Base-by-base conservation (phyloP, 305 asterid species). In the Andrographis paniculata region DNA sequence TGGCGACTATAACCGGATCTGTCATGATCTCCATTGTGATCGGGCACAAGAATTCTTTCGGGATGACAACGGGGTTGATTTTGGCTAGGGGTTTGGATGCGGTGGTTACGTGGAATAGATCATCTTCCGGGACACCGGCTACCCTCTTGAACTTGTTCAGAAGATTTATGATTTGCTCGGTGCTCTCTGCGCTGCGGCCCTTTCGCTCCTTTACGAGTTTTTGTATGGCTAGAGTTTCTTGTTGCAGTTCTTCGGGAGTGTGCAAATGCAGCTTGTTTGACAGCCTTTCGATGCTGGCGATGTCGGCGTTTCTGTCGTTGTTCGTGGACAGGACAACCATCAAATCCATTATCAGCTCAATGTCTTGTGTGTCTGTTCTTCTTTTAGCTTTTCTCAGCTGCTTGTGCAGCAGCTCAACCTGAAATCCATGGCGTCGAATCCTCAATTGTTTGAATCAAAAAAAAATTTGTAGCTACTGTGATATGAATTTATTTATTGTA, bases 291-390 rank as follows among this genome's bases (percentile, higher is more conserved):
- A 86, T 50, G 28, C 78, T 86, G 0, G 84, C 96, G 37, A 51
- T 59, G 36, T 86, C 86, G 5, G 82, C 87, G 45, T 72, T 82
- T 21, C 94, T 61, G 13, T 80, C 94, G 61, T 75, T 47, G 44
- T 65, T 68, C 0, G 73, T 60, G 15, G 91, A 83, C 12, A 76
- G 53, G 1, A 67, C 84, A 48, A 80, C 89, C 95, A 89, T 82
- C 59, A 86, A 48, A 64, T 89, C 98, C 91, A 85, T 86, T 0
- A 82, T 61, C 2, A 89, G 79, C 56, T 89, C 98, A 84, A 89
- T 89, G 65, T 89, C 95, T 58, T 82, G 96, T 0, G 84, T 74
- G 36, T 83, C 89, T 0, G 69, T 70, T 67, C 96, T 52, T 60
- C 55, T 67, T 39, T 71, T 80, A 17, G 93, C 77, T 60, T 93